Conservation (phyloP, 345 rosid species). For the Punica granatum region DNA sequence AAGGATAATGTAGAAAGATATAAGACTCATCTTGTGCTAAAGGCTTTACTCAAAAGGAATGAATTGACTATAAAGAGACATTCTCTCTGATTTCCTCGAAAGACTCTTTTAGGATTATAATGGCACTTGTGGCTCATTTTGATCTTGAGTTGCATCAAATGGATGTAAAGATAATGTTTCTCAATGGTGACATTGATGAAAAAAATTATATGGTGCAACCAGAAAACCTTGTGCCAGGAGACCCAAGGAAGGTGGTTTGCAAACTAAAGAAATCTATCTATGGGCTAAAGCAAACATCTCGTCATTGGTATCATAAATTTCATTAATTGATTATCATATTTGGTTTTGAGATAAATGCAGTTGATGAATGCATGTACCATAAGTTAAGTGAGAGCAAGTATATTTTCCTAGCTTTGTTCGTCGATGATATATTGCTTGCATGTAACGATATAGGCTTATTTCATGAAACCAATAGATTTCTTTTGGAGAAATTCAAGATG, state of each 20-base stretch:
- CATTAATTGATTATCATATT: too few species aligned
- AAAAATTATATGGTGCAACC: background rate
- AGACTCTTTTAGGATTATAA: background rate
- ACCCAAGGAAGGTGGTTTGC: background rate
- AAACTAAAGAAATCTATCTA: background rate
- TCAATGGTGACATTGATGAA: background rate
- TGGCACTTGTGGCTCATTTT: background rate
- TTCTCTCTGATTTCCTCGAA: background rate
- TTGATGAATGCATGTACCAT: too few species aligned
- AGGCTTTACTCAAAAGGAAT: background rate
- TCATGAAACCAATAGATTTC: background rate
- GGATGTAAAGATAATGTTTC: background rate
- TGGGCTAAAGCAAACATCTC: background rate
- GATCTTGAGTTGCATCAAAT: constrained; percentile 5
- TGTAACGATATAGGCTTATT: background rate
- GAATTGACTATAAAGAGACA: background rate
- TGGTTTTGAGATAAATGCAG: too few species aligned
- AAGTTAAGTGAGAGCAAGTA: background rate
- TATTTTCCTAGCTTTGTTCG: background rate
- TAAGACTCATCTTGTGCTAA: constrained; percentile 1
- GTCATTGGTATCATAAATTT: too few species aligned
- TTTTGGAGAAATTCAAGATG: background rate
- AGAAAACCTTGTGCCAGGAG: background rate
- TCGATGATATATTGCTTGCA: background rate
- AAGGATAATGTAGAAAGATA: background rate